Evolutionary conservation across 169 alveolate species (phyloP), one percentile per base, ranked within the genome.

Genomic region (Miamiensis avidus): DNA sequence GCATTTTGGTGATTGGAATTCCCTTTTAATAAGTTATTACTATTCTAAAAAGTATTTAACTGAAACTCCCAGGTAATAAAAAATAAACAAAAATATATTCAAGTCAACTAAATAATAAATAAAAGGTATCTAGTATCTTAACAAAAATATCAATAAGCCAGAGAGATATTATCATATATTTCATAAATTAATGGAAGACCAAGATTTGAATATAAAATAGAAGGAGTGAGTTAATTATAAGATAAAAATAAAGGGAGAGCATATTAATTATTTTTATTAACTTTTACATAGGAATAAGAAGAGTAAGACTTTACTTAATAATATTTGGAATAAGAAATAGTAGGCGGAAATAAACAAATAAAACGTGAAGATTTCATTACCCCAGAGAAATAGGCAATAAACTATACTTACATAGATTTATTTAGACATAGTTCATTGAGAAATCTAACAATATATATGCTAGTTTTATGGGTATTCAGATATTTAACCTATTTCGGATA

Each of bases 401-500:
- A 79, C 65, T 79, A 79, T 29, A 72, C 64, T 0, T 79, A 49
- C 20, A 34, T 79, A 11, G 84, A 79, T 64, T 29, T 79, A 4
- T 79, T 79, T 31, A 79, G 84, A 79, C 64, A 49, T 65, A 31
- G 64, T 49, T 79, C 84, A 4, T 15, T 79, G 15, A 79, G 84
- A 79, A 64, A 28, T n/a, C 34, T 72, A 34, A 79, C 84, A 0
- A 34, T 79, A 1, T 64, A 15, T 32, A 11, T 79, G 32, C 64
- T 79, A 4, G 26, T 79, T 79, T 64, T 79, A 16, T 79, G 84
- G 84, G 31, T 65, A 49, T 79, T 79, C 16, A 79, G 84, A 64
- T 79, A 79, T 29, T 49, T 79, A 72, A 79, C 65, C 31, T 79
- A 79, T 64, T 79, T 34, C 31, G 84, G 84, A 26, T 64, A 79